Conservation (phyloP, 805 yeast genomes). For the Kuraishia cidri region DNA sequence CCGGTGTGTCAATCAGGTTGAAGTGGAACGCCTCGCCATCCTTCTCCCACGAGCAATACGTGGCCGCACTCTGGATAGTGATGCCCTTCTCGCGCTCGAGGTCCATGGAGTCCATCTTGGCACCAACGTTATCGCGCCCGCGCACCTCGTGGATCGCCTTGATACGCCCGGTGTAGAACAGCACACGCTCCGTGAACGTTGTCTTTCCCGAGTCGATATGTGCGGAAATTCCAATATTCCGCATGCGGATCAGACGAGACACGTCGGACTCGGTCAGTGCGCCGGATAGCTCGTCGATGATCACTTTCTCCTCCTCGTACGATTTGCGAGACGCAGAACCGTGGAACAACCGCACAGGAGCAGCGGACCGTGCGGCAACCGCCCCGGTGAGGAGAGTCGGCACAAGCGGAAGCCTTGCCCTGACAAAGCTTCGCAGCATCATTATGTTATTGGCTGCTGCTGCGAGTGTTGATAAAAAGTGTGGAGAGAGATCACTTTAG, state of each 20-base stretch:
- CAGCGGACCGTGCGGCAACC: conserved; percentile 1
- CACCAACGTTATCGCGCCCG: conserved; percentile 97
- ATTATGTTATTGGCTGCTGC: no score
- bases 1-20: conserved; percentile 96
- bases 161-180: conserved; percentile 94
- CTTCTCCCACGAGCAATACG: conserved; percentile 94
- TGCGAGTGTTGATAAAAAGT: no score
- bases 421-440: no score
- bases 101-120: conserved; percentile 99
- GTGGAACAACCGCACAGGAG: conserved; percentile 25
- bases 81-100: conserved; percentile 97
- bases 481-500: no score
- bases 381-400: no score
- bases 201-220: conserved; percentile 98
- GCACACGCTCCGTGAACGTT: conserved; percentile 94
- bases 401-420: no score
- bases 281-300: conserved; percentile 48
- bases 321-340: conserved; percentile 20
- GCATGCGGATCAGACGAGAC: conserved; percentile 44
- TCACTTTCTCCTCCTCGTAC: conserved; percentile 68
- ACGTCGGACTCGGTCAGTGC: conserved; percentile 43
- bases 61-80: conserved; percentile 98
- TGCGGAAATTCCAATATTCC: conserved; percentile 97
- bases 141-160: conserved; percentile 95
- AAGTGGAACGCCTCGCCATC: conserved; percentile 65